Evolutionary conservation across 2,329 filamentous ascomycete species (phyloP), one percentile per base, ranked within the genome.

Genomic region (Plectosphaerella cucumerina): DNA sequence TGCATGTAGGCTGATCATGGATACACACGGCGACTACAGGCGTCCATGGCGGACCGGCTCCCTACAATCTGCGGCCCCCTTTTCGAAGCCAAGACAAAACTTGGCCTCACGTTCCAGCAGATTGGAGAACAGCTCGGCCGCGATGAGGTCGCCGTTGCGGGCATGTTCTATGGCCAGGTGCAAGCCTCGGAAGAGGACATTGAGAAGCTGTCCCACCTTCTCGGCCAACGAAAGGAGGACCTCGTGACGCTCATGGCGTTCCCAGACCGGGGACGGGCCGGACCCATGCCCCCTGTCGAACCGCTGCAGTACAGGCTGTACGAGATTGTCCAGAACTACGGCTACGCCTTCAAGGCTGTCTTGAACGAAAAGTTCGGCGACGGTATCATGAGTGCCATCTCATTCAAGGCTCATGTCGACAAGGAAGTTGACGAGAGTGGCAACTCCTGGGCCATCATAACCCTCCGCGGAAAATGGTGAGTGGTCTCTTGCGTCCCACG

Each of bases 341-440:
- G 93, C 1, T 95, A 96, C 68, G 89, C 92, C 1, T 97, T 95
- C 73, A 97, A 97, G 78, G 92, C 91, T 1, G 82, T 97, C 5
- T 67, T 97, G 69, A 97, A 97, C 60, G 93, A 97, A 80, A 97
- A 97, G 77, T 91, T 90, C 65, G 88, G 88, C 0, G 88, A 92
- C 65, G 93, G 93, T 1, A 97, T 97, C 64, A 97, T 97, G 93
- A 96, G 90, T 65, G 93, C 92, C 1, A 96, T 97, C 64, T 84
- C 85, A 15, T 97, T 96, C 69, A 88, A 84, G 48, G 96, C 90
- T 0, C 90, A 90, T 64, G 88, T 97, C 3, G 90, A 97, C 68
- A 96, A 95, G 80, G 93, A 97, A 80, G 85, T 86, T 1, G 93
- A 97, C 66, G 84, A 87, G 54, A 82, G 89, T 61, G 92, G 91